phyloP scores from a whole-genome alignment of 192 early-diverging fungal species.

The Podila horticola region DNA sequence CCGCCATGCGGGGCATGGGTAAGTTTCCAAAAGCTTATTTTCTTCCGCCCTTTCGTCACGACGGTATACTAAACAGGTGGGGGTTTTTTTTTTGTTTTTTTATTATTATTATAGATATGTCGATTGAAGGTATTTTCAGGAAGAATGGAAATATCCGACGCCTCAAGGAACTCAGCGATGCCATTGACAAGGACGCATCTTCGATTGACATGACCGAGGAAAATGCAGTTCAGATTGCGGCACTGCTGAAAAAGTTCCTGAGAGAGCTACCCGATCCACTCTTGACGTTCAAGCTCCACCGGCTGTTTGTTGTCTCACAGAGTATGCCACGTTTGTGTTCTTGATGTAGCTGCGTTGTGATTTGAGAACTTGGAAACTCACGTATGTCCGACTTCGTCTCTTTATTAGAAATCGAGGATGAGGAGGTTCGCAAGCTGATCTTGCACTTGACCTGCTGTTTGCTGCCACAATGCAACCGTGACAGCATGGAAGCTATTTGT shows the following conservation, averaged over 20 bases:
- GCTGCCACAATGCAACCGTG: conserved; percentile 90
- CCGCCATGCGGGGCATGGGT: conserved; percentile 80
- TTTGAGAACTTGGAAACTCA: too few species aligned
- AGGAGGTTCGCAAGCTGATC: conserved; percentile 66
- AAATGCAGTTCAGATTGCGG: conserved; percentile 92
- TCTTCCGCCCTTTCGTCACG: neutral
- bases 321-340: conserved; percentile 45
- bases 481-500: conserved; percentile 90
- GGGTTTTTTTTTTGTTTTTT: too few species aligned
- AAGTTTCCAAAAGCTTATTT: conserved; percentile 15
- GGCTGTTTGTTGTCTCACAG: conserved; percentile 83
- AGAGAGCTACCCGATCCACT: conserved; percentile 96
- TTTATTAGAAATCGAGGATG: conserved; percentile 60
- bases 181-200: conserved; percentile 84
- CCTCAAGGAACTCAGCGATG: conserved; percentile 85
- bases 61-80: neutral
- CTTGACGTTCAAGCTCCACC: conserved; percentile 88
- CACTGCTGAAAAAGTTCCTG: conserved; percentile 95
- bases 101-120: conserved; percentile 56
- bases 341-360: too few species aligned
- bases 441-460: conserved; percentile 86
- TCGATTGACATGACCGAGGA: conserved; percentile 74
- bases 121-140: conserved; percentile 94
- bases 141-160: conserved; percentile 97
- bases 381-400: neutral